phyloP scores from a whole-genome alignment of 768 basidiomycete species.

The Gautieria morchelliformis region DNA sequence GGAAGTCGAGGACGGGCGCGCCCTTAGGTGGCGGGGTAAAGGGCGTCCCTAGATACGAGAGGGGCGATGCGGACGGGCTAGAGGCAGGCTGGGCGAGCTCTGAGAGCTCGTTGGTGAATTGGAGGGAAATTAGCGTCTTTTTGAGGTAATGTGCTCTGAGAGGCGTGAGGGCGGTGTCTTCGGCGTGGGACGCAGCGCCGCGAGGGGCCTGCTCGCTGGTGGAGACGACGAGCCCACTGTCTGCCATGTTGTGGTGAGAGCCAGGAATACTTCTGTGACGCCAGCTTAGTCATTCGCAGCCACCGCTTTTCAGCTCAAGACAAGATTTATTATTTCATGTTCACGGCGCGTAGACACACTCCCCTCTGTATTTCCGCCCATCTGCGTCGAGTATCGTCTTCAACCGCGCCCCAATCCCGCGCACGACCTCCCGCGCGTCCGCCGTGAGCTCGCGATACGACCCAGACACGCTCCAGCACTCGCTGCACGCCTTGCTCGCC shows the following conservation, averaged over 20 bases:
- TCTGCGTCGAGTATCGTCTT: conserved; percentile 48
- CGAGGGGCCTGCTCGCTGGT: no score
- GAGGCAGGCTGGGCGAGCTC: conserved; percentile 43
- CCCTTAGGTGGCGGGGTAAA: conserved; percentile 64
- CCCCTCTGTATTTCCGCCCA: conserved; percentile 33
- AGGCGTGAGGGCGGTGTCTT: conserved; percentile 50
- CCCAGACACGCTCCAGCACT: conserved; percentile 69
- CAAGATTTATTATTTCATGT: background rate
- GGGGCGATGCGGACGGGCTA: conserved; percentile 42
- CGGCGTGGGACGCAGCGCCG: background rate
- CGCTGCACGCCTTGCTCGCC: conserved; percentile 62
- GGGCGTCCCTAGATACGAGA: conserved; percentile 84
- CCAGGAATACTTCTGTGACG: background rate
- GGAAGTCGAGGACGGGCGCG: conserved; percentile 57
- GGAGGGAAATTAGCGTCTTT: conserved; percentile 84
- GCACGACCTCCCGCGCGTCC: conserved; percentile 52
- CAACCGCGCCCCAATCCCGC: conserved; percentile 50
- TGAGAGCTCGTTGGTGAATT: conserved; percentile 74
- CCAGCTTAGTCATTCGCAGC: background rate
- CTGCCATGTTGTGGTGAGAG: background rate
- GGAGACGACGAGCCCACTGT: no score
- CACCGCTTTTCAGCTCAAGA: background rate
- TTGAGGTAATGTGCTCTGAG: conserved; percentile 96
- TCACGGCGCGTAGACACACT: conserved; percentile 27
- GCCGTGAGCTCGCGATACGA: conserved; percentile 53